phyloP scores from a whole-genome alignment of 371 early-diverging fungal species.

The Chytridium lagenaria region DNA sequence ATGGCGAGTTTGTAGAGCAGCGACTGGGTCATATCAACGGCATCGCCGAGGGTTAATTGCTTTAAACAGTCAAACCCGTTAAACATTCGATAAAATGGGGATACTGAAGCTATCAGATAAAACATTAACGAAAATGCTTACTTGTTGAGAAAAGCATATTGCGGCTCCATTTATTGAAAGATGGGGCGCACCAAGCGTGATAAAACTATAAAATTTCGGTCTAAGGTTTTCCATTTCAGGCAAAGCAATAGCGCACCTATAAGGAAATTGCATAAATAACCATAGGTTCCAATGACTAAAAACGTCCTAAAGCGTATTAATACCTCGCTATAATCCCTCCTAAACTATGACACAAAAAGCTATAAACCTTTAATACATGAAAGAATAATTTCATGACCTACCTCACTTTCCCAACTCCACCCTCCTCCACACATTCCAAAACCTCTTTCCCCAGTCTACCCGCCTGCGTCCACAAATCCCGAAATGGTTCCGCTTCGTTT shows the following conservation, averaged over 20 bases:
- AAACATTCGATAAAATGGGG: constrained; percentile 32
- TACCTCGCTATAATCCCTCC: constrained; percentile 44
- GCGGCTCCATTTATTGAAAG: constrained; percentile 25
- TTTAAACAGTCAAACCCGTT: constrained; percentile 36
- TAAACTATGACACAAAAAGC: constrained; percentile 47
- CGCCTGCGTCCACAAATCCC: constrained; percentile 39
- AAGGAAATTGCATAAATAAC: too few relatives aligned
- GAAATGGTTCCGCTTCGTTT: constrained; percentile 43
- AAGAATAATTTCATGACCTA: constrained; percentile 8
- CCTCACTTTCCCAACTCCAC: constrained; percentile 13
- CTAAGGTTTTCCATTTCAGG: constrained; percentile 29
- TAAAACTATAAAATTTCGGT: constrained; percentile 33
- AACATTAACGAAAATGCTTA: constrained; percentile 1
- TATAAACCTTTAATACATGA: constrained; percentile 7
- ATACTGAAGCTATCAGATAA: constrained; percentile 16
- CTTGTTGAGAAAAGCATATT: constrained; percentile 36
- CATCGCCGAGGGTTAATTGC: constrained; percentile 39
- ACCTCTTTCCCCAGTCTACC: constrained; percentile 37
- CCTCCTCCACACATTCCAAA: constrained; percentile 20
- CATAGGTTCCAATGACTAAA: neutral
- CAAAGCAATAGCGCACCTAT: constrained; percentile 34
- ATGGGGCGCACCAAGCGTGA: constrained; percentile 41
- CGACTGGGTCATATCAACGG: constrained; percentile 20
- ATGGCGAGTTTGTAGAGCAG: constrained; percentile 38
- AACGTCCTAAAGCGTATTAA: neutral